Percentiles rank a stretch among this genome's conserved stretches.
phyloP scores from a whole-genome alignment of 2,329 filamentous ascomycete species.

The Fusarium ambrosium region DNA sequence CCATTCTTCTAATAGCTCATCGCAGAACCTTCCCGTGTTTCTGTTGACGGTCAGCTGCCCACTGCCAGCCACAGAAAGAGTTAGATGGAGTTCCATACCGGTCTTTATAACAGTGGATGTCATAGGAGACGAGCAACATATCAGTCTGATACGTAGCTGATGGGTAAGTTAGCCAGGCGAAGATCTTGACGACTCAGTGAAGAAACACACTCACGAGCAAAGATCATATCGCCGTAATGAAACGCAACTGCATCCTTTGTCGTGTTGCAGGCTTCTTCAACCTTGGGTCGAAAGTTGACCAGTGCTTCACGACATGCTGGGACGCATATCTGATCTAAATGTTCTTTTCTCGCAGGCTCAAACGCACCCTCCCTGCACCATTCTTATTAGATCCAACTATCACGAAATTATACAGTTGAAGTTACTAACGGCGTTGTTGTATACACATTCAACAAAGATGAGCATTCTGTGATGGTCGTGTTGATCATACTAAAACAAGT shows the following conservation, averaged over 20 bases:
- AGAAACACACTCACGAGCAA: neutral
- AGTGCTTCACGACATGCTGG: neutral
- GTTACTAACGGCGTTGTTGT: neutral
- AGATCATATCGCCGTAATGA: neutral
- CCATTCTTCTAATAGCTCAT: neutral
- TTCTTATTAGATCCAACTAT: neutral
- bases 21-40: neutral
- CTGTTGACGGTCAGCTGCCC: neutral
- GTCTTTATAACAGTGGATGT: neutral
- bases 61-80: neutral
- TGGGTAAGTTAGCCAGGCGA: neutral
- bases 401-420: neutral
- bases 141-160: neutral
- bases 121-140: neutral
- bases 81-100: neutral
- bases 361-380: neutral
- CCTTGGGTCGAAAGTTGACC: neutral
- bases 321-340: neutral
- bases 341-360: neutral
- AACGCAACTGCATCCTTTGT: neutral
- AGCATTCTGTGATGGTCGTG: neutral
- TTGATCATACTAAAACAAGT: neutral
- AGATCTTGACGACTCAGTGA: neutral
- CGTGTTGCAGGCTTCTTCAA: neutral
- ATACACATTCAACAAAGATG: neutral